Evolutionary conservation across 306 rosid genomes (phyloP), one percentile per base, ranked within the genome.

Genomic region (Quercus wislizeni): DNA sequence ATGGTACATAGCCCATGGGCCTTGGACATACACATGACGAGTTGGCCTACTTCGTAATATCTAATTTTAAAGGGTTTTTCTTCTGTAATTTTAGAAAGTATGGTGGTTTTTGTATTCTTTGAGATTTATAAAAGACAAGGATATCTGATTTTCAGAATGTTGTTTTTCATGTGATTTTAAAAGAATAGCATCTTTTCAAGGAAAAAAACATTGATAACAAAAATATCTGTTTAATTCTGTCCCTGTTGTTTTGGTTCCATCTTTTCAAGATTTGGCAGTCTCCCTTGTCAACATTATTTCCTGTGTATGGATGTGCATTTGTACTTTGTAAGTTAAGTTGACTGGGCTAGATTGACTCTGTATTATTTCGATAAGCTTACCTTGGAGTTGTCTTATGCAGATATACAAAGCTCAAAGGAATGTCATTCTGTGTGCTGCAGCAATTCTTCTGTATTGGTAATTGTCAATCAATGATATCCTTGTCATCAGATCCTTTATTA

Each of bases 401-500:
- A 89, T 84, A 79, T 93, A 93, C 90, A 96, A 96, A 83, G 91
- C 99, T 88, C 98, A 96, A 82, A 88, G 94, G 89, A 96, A 96
- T 55, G 94, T 90, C 63, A 85, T 96, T 78, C 90, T 96, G 43
- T 96, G 99, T 77, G 73, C 83, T 81, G 56, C 85, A 58, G 92
- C 97, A 20, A 87, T 91, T 73, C 80, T 96, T 83, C 97, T 96
- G 77, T 96, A 93, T 83, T 96, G 99, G 99, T 96, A 89, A 79
- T 78, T 28, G 23, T 13, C 27, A 21, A 54, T 68, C 56, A 3
- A 46, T 58, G 79, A 65, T 73, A 71, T 61, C 61, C 31, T 73
- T 21, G 73, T 20, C 52, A 31, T 55, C 73, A 55, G 19, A 77
- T 52, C 51, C 54, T 23, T 9, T 43, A 15, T 52, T 57, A 38